These are phyloP conservation scores for Aspergillus biplanus DNA, from an alignment of 495 filamentous ascomycete species.

Conservation along the genomic window DNA sequence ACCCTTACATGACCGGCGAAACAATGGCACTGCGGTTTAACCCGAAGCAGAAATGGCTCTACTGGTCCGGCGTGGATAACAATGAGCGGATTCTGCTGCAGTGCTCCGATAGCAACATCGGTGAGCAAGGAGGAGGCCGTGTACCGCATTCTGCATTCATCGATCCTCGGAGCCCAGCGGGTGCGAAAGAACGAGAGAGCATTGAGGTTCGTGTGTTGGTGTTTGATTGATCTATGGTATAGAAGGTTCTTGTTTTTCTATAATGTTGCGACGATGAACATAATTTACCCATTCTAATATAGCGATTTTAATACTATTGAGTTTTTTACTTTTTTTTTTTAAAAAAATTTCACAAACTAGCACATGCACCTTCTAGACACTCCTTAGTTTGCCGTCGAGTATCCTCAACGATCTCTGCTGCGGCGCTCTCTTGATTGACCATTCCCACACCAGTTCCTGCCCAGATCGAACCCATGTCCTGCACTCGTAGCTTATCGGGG, in stretches of 20 bases:
- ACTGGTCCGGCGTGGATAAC: conserved; percentile 72
- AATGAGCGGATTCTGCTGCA: conserved; percentile 77
- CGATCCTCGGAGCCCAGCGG: conserved; percentile 65
- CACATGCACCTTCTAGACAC: too few species aligned
- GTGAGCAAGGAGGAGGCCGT: conserved; percentile 49
- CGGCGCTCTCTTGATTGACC: neutral
- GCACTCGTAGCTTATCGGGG: neutral
- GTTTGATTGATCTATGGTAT: conserved; percentile 50
- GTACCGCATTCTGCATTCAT: conserved; percentile 81
- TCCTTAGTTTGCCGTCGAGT: too few species aligned
- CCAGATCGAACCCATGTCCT: neutral
- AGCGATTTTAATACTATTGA: too few species aligned
- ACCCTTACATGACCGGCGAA: conserved; percentile 69
- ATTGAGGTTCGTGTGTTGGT: conserved; percentile 86
- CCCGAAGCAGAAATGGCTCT: conserved; percentile 69
- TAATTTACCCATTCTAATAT: neutral
- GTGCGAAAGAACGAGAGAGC: conserved; percentile 67
- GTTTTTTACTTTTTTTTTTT: too few species aligned
- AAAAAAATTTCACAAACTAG: too few species aligned
- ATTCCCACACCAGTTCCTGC: neutral
- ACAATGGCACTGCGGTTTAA: conserved; percentile 69
- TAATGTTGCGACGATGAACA: neutral
- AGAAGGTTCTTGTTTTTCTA: neutral
- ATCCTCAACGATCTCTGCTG: neutral
- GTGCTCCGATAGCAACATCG: conserved; percentile 73